Conservation (phyloP, 73 alveolate genomes). For the Effrenium voratum region DNA sequence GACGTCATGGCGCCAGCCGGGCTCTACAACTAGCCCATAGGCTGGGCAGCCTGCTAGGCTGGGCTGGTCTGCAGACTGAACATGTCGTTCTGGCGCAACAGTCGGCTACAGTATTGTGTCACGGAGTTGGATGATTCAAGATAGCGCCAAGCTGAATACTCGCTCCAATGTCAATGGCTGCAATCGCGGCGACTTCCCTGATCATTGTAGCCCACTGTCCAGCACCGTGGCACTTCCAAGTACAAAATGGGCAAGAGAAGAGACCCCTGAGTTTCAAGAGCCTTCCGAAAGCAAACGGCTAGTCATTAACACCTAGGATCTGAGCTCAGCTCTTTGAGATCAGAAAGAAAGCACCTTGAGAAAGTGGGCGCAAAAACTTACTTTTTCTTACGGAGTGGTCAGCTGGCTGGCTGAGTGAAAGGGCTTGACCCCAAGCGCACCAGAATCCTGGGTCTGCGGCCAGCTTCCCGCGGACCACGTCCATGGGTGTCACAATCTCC, state of each 20-base stretch:
- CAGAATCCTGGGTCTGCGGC: background rate
- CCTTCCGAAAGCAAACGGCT: background rate
- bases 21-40: too few relatives aligned
- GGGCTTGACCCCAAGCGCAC: background rate
- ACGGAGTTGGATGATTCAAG: background rate
- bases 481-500: slow-evolving; percentile 66
- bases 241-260: background rate
- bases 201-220: background rate
- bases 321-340: too few relatives aligned
- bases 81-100: background rate
- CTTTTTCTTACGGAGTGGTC: background rate
- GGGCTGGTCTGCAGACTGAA: background rate
- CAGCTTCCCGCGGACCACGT: slow-evolving; percentile 58
- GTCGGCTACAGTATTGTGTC: background rate
- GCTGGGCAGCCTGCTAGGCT: too few relatives aligned
- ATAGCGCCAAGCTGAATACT: background rate
- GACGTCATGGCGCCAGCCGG: slow-evolving; percentile 14
- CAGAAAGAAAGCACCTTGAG: background rate
- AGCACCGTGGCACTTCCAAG: background rate
- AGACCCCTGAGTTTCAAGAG: background rate
- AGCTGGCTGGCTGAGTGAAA: background rate
- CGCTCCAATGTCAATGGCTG: background rate
- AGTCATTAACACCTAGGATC: background rate
- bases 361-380: background rate
- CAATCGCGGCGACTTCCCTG: background rate